Percentiles rank a stretch among this genome's conserved stretches.
Evolutionary conservation across 768 basidiomycete genomes (phyloP).

Genomic region (Saitozyma podzolica): DNA sequence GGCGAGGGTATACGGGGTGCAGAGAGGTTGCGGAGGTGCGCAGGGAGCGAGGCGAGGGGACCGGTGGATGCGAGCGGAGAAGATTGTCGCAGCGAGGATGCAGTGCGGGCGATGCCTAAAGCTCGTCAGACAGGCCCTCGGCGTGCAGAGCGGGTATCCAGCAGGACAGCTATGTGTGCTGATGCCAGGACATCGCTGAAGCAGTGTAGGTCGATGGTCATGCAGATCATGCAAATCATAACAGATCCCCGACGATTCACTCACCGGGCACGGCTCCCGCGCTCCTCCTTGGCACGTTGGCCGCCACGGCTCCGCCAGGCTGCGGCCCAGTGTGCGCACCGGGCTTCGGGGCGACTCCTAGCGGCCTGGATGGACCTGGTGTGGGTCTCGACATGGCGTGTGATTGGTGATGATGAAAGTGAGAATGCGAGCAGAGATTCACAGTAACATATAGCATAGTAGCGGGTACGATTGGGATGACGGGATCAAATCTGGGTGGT

Average conservation of each 20-base stretch:
- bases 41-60: slow-evolving; percentile 42
- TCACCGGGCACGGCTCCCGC: slow-evolving; percentile 49
- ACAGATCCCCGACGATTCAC: slow-evolving; percentile 1
- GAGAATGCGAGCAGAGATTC: neutral
- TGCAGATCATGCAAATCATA: too few species aligned
- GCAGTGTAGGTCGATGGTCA: too few species aligned
- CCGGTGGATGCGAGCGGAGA: slow-evolving; percentile 20
- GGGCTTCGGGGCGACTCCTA: slow-evolving; percentile 28
- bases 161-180: too few species aligned
- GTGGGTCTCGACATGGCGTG: slow-evolving; percentile 38
- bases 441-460: neutral
- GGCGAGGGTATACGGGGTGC: slow-evolving; percentile 48
- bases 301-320: slow-evolving; percentile 25
- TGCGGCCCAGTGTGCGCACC: slow-evolving; percentile 19
- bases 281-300: slow-evolving; percentile 35
- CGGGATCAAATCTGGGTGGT: slow-evolving; percentile 2
- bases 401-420: neutral
- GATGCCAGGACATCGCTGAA: too few species aligned
- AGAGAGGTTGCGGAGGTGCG: slow-evolving; percentile 45
- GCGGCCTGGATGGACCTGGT: slow-evolving; percentile 34
- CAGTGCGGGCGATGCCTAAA: slow-evolving; percentile 48
- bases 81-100: slow-evolving; percentile 46
- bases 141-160: neutral
- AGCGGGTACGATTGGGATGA: neutral
- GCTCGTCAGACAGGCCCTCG: neutral